These are phyloP conservation scores for Bothriochloa decipiens DNA, from an alignment of 176 grass and related monocot species.

Conservation along the genomic window DNA sequence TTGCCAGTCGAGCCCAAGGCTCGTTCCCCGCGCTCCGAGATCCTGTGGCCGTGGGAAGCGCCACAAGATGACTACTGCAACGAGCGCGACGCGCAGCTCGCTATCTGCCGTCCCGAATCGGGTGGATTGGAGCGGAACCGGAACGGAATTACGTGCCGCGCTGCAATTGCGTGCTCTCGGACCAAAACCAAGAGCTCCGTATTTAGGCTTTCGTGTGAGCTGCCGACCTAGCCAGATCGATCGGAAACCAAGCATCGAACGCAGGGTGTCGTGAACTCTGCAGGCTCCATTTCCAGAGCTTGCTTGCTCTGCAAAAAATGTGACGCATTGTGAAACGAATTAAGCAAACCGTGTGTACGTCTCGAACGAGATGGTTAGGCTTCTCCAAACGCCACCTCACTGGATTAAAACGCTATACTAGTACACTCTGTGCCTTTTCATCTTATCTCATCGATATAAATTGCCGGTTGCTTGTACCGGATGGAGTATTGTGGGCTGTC, in stretches of 20 bases:
- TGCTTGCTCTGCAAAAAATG: not conserved
- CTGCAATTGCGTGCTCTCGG: not conserved
- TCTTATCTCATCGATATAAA: not conserved
- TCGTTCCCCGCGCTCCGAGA: too few species aligned
- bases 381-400: not conserved
- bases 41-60: too few species aligned
- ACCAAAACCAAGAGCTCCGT: not conserved
- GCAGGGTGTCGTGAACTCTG: too few species aligned
- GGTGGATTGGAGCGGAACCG: not conserved
- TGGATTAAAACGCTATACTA: not conserved
- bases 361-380: not conserved
- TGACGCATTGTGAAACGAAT: not conserved
- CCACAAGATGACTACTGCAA: too few species aligned
- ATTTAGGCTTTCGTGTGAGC: not conserved
- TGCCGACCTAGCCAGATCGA: not conserved
- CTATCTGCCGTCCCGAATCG: not conserved
- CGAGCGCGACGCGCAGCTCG: not conserved
- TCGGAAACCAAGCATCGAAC: too few species aligned
- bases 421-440: not conserved
- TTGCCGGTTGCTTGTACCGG: not conserved
- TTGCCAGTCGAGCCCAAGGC: too few species aligned
- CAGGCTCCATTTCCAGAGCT: not conserved
- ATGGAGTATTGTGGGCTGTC: not conserved
- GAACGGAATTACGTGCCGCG: not conserved
- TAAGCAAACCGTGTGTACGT: too few species aligned